Conservation (phyloP, 1,139 yeast species). For the Kodamaea sp. region DNA sequence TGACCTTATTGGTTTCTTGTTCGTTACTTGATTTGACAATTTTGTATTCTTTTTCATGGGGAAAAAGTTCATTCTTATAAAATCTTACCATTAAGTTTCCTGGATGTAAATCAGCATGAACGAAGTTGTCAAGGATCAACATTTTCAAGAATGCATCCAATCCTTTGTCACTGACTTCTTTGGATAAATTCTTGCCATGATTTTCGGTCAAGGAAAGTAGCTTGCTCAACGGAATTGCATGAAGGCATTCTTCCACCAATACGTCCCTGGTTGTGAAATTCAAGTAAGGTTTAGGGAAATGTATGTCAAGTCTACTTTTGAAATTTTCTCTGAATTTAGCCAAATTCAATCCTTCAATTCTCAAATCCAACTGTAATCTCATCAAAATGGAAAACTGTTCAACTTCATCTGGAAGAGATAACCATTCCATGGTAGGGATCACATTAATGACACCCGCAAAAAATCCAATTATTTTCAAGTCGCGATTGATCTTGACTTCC, state of each 20-base stretch:
- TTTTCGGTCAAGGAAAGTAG: constrained; percentile 50
- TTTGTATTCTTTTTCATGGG: constrained; percentile 48
- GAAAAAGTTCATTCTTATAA: constrained; percentile 51
- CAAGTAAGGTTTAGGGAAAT: constrained; percentile 78
- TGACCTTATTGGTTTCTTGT: constrained; percentile 49
- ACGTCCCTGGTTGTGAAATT: constrained; percentile 69
- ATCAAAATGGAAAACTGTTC: constrained; percentile 82
- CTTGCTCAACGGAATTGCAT: constrained; percentile 79
- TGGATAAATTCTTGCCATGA: constrained; percentile 58
- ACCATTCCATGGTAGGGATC: constrained; percentile 97
- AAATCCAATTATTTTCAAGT: constrained; percentile 76
- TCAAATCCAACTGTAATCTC: constrained; percentile 83
- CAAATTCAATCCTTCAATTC: constrained; percentile 86
- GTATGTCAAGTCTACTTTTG: constrained; percentile 57
- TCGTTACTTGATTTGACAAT: constrained; percentile 47
- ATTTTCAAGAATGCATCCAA: constrained; percentile 89
- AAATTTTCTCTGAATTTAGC: constrained; percentile 68
- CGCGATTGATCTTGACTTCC: constrained; percentile 70
- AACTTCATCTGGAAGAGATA: constrained; percentile 92
- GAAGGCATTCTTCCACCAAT: constrained; percentile 80
- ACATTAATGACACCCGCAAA: constrained; percentile 70
- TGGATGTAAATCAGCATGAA: constrained; percentile 95
- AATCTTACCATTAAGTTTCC: constrained; percentile 90
- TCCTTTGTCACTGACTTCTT: constrained; percentile 81
- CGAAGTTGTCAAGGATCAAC: constrained; percentile 89